Conservation (phyloP, 176 grass and related monocot genomes). For the Eremochloa ophiuroides region DNA sequence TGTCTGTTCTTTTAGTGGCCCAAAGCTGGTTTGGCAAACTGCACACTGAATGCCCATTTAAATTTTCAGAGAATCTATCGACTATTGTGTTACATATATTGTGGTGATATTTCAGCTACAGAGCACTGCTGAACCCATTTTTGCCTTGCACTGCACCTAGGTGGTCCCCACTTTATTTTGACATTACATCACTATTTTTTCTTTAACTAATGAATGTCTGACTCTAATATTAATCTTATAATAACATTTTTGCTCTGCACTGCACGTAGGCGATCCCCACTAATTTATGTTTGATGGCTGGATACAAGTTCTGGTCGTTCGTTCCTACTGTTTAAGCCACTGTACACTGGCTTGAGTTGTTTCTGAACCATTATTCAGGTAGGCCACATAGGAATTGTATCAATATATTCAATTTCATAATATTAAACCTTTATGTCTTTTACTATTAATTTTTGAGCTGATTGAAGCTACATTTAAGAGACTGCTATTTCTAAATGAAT, state of each 20-base stretch:
- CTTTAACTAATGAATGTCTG: background rate
- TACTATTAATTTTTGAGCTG: background rate
- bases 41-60: background rate
- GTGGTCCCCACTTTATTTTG: background rate
- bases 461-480: background rate
- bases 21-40: background rate
- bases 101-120: background rate
- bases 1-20: conserved; percentile 1
- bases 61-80: background rate
- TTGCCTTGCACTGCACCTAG: background rate
- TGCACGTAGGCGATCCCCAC: background rate
- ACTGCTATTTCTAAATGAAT: background rate
- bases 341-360: background rate
- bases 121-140: background rate
- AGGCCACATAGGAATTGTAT: background rate
- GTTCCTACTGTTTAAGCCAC: background rate
- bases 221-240: background rate
- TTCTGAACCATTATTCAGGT: background rate
- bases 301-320: background rate
- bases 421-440: background rate
- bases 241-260: background rate
- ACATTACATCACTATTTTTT: background rate
- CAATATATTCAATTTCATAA: background rate
- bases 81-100: background rate
- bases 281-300: background rate